These are phyloP conservation scores for Bipolaris cookei DNA, from an alignment of 2,329 filamentous ascomycete species.

Conservation along the genomic window DNA sequence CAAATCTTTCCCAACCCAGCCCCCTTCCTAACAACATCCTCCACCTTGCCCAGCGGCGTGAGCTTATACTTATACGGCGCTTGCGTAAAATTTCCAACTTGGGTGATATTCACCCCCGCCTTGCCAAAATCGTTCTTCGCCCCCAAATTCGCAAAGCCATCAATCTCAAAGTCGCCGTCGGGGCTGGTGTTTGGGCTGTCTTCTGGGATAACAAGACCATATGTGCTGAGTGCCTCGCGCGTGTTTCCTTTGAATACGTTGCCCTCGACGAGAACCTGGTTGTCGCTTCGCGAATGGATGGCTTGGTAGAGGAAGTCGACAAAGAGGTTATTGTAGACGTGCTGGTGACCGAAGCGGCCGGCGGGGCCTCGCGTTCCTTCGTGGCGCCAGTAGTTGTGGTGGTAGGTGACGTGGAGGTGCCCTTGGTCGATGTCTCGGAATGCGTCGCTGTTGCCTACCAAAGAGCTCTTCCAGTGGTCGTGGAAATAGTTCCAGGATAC, in stretches of 20 bases:
- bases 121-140: slow-evolving; percentile 59
- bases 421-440: slow-evolving; percentile 65
- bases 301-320: slow-evolving; percentile 49
- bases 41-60: slow-evolving; percentile 55
- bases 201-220: slow-evolving; percentile 62
- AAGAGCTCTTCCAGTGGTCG: slow-evolving; percentile 67
- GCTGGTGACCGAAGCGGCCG: slow-evolving; percentile 70
- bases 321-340: slow-evolving; percentile 63
- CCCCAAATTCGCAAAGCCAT: slow-evolving; percentile 62
- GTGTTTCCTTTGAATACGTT: slow-evolving; percentile 58
- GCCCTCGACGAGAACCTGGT: slow-evolving; percentile 54
- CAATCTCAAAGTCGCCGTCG: slow-evolving; percentile 61
- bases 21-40: slow-evolving; percentile 52
- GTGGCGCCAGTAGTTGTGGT: slow-evolving; percentile 71
- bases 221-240: slow-evolving; percentile 59
- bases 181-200: slow-evolving; percentile 62
- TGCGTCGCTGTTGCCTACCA: slow-evolving; percentile 66
- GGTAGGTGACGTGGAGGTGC: slow-evolving; percentile 68
- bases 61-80: slow-evolving; percentile 59
- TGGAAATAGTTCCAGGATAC: slow-evolving; percentile 61
- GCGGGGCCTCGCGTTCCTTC: slow-evolving; percentile 68
- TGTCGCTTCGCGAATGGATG: slow-evolving; percentile 54
- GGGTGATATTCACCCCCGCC: slow-evolving; percentile 60
- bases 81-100: slow-evolving; percentile 57
- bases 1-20: slow-evolving; percentile 55